Percentiles rank a stretch among this genome's conserved stretches.
These are phyloP conservation scores for Eragrostis nindensis DNA, from an alignment of 176 grass and related monocot genomes.

Conservation along the genomic window DNA sequence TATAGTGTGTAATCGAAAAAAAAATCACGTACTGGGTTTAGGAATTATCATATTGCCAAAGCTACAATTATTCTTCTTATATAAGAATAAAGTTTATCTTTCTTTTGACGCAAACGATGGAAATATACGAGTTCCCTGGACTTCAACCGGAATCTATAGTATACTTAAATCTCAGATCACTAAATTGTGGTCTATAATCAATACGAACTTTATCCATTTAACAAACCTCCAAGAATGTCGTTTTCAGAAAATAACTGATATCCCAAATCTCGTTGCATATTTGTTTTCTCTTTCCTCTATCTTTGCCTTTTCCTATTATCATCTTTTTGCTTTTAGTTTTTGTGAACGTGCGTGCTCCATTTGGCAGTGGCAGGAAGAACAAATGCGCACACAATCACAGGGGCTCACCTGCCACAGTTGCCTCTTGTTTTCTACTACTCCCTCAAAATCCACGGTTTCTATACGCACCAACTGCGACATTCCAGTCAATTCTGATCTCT, in stretches of 20 bases:
- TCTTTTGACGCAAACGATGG: no score
- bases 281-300: neutral
- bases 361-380: conserved; percentile 29
- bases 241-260: neutral
- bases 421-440: neutral
- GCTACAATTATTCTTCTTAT: no score
- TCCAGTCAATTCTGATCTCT: conserved; percentile 39
- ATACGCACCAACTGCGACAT: neutral
- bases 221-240: conserved; percentile 50
- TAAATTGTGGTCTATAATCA: conserved; percentile 28
- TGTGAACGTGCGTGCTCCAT: conserved; percentile 18
- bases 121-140: no score
- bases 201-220: conserved; percentile 42
- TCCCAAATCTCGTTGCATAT: neutral
- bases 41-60: no score
- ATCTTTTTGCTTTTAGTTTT: neutral
- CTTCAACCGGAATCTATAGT: no score
- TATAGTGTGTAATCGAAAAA: no score
- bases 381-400: conserved; percentile 12
- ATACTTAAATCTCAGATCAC: conserved; percentile 41
- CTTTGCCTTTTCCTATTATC: neutral
- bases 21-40: no score
- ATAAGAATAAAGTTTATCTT: no score
- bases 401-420: conserved; percentile 1
- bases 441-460: conserved; percentile 30